A percentile compares a stretch with the other conserved stretches of the same genome.
Conservation (phyloP, 1,284 basidiomycete genomes). For the Neolentinus lepideus region DNA sequence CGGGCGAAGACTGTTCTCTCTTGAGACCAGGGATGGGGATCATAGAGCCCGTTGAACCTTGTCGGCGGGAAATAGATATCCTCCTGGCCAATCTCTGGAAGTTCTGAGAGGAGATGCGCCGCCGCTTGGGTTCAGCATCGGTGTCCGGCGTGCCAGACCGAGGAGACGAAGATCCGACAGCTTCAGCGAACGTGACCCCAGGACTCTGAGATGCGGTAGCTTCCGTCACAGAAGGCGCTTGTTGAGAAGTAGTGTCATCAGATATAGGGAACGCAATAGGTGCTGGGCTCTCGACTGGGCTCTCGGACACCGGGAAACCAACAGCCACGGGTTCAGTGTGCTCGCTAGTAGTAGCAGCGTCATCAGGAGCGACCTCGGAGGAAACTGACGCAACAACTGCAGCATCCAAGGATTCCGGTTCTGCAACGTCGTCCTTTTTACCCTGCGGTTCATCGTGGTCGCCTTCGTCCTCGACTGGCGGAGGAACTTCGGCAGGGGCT, state of each 20-base stretch:
- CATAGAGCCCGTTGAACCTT: constrained; percentile 40
- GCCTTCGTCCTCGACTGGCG: constrained; percentile 4
- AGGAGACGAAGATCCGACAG: constrained; percentile 20
- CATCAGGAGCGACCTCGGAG: constrained; percentile 29
- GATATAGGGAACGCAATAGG: constrained; percentile 30
- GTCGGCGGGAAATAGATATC: constrained; percentile 59
- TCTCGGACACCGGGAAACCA: constrained; percentile 14
- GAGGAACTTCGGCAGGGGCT: constrained; percentile 5
- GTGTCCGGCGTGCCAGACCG: constrained; percentile 57
- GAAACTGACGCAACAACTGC: constrained; percentile 20
- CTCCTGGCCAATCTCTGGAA: constrained; percentile 71
- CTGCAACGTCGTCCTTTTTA: constrained; percentile 13
- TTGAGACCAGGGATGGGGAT: constrained; percentile 52
- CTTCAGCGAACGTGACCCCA: constrained; percentile 32
- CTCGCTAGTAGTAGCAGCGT: constrained; percentile 8
- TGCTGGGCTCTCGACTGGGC: constrained; percentile 16
- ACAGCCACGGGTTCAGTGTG: constrained; percentile 14
- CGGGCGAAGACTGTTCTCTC: constrained; percentile 20
- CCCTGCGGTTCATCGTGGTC: not conserved
- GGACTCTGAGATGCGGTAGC: constrained; percentile 7
- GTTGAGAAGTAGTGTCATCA: constrained; percentile 23
- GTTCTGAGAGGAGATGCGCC: constrained; percentile 75
- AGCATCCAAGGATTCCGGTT: constrained; percentile 18
- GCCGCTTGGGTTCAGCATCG: constrained; percentile 66
- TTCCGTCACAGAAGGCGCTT: constrained; percentile 18